Evolutionary conservation across 768 basidiomycete species (phyloP), one percentile per base, ranked within the genome.

Genomic region (Termitomyces titanicus): DNA sequence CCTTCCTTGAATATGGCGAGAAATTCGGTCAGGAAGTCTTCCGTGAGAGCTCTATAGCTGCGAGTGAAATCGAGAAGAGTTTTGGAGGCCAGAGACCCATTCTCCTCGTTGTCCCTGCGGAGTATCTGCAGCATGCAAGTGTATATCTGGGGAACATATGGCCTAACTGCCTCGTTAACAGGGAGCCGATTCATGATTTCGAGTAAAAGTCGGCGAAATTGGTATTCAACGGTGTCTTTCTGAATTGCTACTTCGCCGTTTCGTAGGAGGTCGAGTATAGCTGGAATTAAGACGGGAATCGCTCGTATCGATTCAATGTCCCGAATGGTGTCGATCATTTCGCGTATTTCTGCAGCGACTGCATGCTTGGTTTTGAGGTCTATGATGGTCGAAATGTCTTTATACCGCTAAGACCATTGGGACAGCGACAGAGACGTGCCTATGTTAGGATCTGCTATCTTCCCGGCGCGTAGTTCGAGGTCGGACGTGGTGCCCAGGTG

Each of bases 81-180:
- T 73, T 98, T 98, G 79, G 94, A 92, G 53, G 88, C 89, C 2
- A 86, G 80, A 31, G 88, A 80, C 2, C 92, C 97, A 65, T 94
- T 95, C 68, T 99, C 97, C 72, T 99, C 97, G 67, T 97, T 98
- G 74, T 99, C 97, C 61, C 82, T 75, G 24, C 89, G 86, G 29
- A 98, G 78, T 50, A 94, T 76, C 58, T 92, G 79, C 35, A 98
- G 78, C 84, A 97, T 85, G 50, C 92, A 86, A 52, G 78, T 78
- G 68, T 90, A 89, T 43, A 98, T 81, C 2, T 79, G 67, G 13
- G 79, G 72, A 17, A 84, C 79, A 59, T 89, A 86, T 49, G 80
- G 77, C 38, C 89, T 82, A 20, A 94, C 75, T n/a, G 80, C 74
- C 51, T 98, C 97, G 51, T 82, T 83, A 38, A 86, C 80, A 0